These are phyloP conservation scores for Colletotrichum sp. DNA, from an alignment of 2,329 filamentous ascomycete genomes.

Conservation along the genomic window DNA sequence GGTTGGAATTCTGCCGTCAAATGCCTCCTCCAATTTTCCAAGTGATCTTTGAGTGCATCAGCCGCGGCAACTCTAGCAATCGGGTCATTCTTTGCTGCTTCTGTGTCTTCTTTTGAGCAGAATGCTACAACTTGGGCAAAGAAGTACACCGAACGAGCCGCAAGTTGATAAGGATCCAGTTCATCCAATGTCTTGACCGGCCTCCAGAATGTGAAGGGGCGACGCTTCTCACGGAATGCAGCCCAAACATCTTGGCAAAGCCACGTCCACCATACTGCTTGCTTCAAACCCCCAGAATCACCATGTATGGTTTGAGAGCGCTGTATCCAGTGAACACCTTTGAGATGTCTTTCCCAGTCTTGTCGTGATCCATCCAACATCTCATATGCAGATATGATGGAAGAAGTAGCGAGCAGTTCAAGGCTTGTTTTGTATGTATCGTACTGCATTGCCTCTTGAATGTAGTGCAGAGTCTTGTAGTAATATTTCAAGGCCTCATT, in stretches of 20 bases:
- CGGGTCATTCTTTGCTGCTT: constrained; percentile 28
- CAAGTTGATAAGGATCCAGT: constrained; percentile 58
- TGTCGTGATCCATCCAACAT: constrained; percentile 64
- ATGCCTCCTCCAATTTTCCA: constrained; percentile 54
- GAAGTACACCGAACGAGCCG: constrained; percentile 57
- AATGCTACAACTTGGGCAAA: constrained; percentile 64
- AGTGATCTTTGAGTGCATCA: constrained; percentile 48
- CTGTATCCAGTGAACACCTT: constrained; percentile 71
- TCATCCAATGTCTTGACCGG: constrained; percentile 52
- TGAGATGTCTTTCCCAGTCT: constrained; percentile 66
- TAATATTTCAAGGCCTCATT: constrained; percentile 54
- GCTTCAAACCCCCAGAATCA: constrained; percentile 59
- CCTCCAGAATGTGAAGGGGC: constrained; percentile 63
- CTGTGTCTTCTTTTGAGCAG: constrained; percentile 44
- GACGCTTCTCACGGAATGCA: constrained; percentile 62
- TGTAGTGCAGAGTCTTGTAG: constrained; percentile 66
- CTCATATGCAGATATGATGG: constrained; percentile 69
- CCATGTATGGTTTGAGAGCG: constrained; percentile 66
- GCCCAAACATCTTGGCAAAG: constrained; percentile 70
- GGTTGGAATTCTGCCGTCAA: constrained; percentile 49
- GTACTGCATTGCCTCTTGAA: constrained; percentile 64
- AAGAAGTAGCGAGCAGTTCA: constrained; percentile 63
- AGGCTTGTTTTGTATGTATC: constrained; percentile 61
- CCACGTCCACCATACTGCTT: constrained; percentile 71
- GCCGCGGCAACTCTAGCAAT: constrained; percentile 52